Conservation (phyloP, 768 basidiomycete genomes). For the Trametes cubensis region DNA sequence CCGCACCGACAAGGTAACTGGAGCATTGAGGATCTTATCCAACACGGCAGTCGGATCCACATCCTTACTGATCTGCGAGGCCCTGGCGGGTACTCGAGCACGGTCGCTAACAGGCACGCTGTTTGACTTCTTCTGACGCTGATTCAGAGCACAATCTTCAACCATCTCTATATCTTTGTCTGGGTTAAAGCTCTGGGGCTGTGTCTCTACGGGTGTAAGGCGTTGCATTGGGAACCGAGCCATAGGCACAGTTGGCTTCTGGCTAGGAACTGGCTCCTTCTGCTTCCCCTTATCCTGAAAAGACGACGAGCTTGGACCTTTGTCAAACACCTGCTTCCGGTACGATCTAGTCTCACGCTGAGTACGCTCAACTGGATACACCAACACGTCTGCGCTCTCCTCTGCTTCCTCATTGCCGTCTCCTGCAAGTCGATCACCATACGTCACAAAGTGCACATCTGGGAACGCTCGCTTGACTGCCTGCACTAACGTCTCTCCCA, state of each 20-base stretch:
- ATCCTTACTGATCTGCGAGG: neutral
- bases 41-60: constrained; percentile 1
- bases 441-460: neutral
- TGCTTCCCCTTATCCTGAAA: neutral
- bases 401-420: neutral
- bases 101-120: too few relatives aligned
- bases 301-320: neutral
- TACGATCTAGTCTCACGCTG: neutral
- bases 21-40: constrained; percentile 2
- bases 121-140: neutral
- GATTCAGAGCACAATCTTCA: constrained; percentile 6
- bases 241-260: neutral
- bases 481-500: constrained; percentile 8
- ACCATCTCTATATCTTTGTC: constrained; percentile 6
- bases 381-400: neutral
- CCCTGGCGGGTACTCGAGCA: neutral
- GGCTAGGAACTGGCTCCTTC: too few relatives aligned
- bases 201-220: neutral
- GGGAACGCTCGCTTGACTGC: constrained; percentile 2
- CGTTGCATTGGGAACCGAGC: neutral
- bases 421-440: neutral
- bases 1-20: constrained; percentile 12
- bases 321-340: neutral
- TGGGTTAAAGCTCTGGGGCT: neutral
- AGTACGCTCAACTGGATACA: neutral